Conservation (phyloP, 805 yeast genomes). For the Wickerhamomyces mucosus region DNA sequence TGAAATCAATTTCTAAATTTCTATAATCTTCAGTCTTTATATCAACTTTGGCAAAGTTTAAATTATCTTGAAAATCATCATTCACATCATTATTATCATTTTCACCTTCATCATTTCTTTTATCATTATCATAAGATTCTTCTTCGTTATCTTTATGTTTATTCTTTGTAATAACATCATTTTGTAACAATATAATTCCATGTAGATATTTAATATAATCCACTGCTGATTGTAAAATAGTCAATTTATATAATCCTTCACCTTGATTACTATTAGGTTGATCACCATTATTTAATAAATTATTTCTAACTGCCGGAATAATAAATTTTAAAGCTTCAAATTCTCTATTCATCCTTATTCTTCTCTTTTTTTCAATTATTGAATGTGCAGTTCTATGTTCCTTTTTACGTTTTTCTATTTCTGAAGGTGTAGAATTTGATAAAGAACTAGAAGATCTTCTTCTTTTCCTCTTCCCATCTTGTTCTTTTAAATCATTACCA, state of each 20-base stretch:
- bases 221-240: constrained; percentile 74
- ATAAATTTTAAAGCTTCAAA: constrained; percentile 71
- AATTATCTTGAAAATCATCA: constrained; percentile 24
- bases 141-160: no score
- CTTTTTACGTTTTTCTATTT: constrained; percentile 31
- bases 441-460: constrained; percentile 18
- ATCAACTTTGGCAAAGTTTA: constrained; percentile 43
- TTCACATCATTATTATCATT: constrained; percentile 6
- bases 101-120: no score
- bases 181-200: constrained; percentile 42
- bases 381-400: constrained; percentile 58
- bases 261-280: constrained; percentile 19
- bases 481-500: no score
- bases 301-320: constrained; percentile 67
- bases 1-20: constrained; percentile 46
- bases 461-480: constrained; percentile 18
- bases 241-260: constrained; percentile 71
- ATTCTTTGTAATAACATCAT: constrained; percentile 27
- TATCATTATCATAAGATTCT: background rate
- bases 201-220: constrained; percentile 70
- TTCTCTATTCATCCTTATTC: constrained; percentile 73
- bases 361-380: constrained; percentile 68
- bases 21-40: constrained; percentile 51
- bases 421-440: constrained; percentile 14
- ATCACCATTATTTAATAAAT: constrained; percentile 3